Percentiles rank a stretch among this genome's conserved stretches.
These are phyloP conservation scores for Whalleya microplaca DNA, from an alignment of 2,329 filamentous ascomycete species.

Conservation along the genomic window DNA sequence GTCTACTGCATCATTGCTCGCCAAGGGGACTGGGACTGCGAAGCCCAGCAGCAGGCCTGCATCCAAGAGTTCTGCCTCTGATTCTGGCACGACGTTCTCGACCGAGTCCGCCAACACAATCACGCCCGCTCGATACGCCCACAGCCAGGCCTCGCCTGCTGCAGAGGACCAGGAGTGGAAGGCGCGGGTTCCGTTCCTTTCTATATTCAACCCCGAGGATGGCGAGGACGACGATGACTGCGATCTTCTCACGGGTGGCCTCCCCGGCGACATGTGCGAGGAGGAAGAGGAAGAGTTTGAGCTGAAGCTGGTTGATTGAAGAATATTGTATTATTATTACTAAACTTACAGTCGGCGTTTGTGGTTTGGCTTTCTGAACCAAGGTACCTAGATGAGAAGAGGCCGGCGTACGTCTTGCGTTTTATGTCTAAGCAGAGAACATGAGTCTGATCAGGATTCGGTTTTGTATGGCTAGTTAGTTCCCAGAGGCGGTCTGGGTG, in stretches of 20 bases:
- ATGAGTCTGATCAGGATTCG: not conserved
- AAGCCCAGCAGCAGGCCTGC: conserved; percentile 24
- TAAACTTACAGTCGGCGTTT: conserved; percentile 9
- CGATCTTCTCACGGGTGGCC: conserved; percentile 35
- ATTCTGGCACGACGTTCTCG: conserved; percentile 43
- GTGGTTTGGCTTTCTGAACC: conserved; percentile 1
- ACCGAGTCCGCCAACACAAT: conserved; percentile 49
- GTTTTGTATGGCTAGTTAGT: not conserved
- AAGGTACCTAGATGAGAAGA: conserved; percentile 1
- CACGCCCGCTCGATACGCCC: conserved; percentile 50
- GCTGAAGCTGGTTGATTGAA: conserved; percentile 46
- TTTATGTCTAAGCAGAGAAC: not conserved
- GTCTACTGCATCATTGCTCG: conserved; percentile 51
- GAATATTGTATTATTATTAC: not conserved
- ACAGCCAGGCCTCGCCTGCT: conserved; percentile 29
- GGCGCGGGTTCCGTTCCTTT: conserved; percentile 56
- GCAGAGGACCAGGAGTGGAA: conserved; percentile 41
- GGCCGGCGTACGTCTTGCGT: conserved; percentile 2
- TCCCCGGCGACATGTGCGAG: conserved; percentile 37
- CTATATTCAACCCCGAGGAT: conserved; percentile 58
- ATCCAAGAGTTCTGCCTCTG: conserved; percentile 29
- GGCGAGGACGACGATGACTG: conserved; percentile 48
- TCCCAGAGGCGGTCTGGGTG: not conserved
- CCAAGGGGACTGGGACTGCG: conserved; percentile 40
- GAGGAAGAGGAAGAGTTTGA: conserved; percentile 59